Percentiles rank a stretch among this genome's conserved stretches.
Evolutionary conservation across 306 rosid genomes (phyloP).

Genomic region (Oxytropis ochrocephala): DNA sequence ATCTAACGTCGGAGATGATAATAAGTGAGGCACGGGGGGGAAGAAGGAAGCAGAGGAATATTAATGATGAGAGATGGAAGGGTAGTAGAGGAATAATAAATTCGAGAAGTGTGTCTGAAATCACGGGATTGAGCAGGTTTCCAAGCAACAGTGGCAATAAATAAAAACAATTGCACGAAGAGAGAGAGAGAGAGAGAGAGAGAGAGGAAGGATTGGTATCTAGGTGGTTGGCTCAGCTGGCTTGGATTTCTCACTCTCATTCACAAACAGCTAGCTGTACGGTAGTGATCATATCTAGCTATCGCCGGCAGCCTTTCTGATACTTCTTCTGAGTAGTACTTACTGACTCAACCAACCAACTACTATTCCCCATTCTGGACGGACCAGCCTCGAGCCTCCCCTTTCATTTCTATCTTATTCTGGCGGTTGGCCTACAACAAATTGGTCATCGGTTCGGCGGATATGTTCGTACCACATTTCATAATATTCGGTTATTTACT

Average conservation of each 20-base stretch:
- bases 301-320: neutral
- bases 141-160: neutral
- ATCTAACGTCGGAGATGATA: slow-evolving; percentile 68
- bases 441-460: too few relatives aligned
- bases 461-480: too few relatives aligned
- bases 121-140: slow-evolving; percentile 68
- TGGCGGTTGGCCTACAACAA: too few relatives aligned
- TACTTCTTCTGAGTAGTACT: neutral
- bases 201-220: slow-evolving; percentile 33
- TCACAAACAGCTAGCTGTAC: slow-evolving; percentile 13
- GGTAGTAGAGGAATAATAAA: slow-evolving; percentile 44
- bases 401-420: too few relatives aligned
- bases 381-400: neutral
- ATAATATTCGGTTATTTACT: too few relatives aligned
- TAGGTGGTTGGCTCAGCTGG: slow-evolving; percentile 49
- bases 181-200: slow-evolving; percentile 8
- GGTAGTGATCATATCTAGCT: neutral
- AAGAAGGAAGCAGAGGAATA: neutral
- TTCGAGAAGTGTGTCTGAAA: slow-evolving; percentile 71
- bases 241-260: slow-evolving; percentile 40
- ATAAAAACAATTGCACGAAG: neutral
- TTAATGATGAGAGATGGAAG: neutral
- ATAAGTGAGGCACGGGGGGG: slow-evolving; percentile 26
- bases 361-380: neutral
- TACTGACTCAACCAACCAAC: too few relatives aligned